Base-by-base conservation (phyloP, 2,329 filamentous ascomycete species). In the Pseudopithomyces chartarum region DNA sequence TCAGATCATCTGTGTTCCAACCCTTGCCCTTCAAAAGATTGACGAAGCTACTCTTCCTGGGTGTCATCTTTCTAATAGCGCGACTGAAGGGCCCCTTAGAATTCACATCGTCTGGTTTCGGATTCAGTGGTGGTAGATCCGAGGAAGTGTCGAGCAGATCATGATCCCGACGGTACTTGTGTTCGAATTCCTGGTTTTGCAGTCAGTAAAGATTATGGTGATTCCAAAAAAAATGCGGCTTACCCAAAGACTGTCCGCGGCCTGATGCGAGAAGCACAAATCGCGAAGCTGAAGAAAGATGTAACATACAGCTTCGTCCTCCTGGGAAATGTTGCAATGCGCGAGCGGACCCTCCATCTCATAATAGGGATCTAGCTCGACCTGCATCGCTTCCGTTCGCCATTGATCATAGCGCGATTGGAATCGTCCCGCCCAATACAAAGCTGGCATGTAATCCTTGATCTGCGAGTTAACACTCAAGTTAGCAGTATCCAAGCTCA, bases 381-480 rank as follows among this genome's bases (percentile, higher is more conserved):
- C 60, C 26, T 55, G 51, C 65, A 72, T 70, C 13, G 68, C 70
- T 52, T 72, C 67, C 7, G 66, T 71, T 29, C 69, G 71, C 73
- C 73, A 75, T 42, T 67, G 66, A 54, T 75, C 73, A 46, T 63
- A 70, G 54, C 68, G 60, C 5, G 70, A 61, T 51, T 71, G 69
- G 45, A 75, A 73, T 8, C 73, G 64, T 8, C 71, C 73, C 6
- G 73, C 71, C 73, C 73, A 75, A 53, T 73, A 75, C 6, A 66
- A 47, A 2, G 64, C 57, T 36, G 70, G 70, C 71, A 73, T 73
- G 19, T 68, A 70, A 22, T 73, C 66, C 62, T 63, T 66, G 19
- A 75, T 63, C 71, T 73, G 70, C 20, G 57, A 22, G 45, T 48
- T 36, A 39, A 52, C 19, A 47, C 47, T 22, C 58, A 54, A 22